Percentiles rank a stretch among this genome's conserved stretches.
phyloP scores from a whole-genome alignment of 2,329 filamentous ascomycete species.

The Aaosphaeria arxii region DNA sequence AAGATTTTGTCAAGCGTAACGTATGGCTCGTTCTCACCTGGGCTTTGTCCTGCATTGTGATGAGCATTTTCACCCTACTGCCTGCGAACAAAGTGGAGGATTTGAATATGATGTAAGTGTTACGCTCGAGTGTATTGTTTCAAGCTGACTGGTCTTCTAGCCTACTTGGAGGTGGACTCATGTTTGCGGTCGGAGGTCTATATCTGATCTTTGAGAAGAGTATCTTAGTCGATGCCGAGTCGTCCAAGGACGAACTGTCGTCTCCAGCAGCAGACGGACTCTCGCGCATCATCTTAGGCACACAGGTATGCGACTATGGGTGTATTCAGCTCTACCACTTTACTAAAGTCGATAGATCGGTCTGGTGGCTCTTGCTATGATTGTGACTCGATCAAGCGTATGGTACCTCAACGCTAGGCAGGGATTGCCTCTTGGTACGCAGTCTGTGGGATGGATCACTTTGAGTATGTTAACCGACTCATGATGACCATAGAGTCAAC shows the following conservation, averaged over 20 bases:
- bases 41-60: slow-evolving; percentile 71
- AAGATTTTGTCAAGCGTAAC: slow-evolving; percentile 68
- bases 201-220: slow-evolving; percentile 79
- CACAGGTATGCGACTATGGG: slow-evolving; percentile 52
- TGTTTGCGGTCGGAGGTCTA: slow-evolving; percentile 70
- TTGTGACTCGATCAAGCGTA: slow-evolving; percentile 85
- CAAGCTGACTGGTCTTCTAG: slow-evolving; percentile 41
- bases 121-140: not conserved
- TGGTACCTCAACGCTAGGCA: slow-evolving; percentile 78
- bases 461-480: slow-evolving; percentile 53
- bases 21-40: slow-evolving; percentile 64
- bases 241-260: slow-evolving; percentile 23
- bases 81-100: slow-evolving; percentile 84
- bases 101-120: slow-evolving; percentile 66
- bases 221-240: slow-evolving; percentile 46
- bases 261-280: slow-evolving; percentile 40
- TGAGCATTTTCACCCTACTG: slow-evolving; percentile 89
- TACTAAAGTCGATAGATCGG: slow-evolving; percentile 54
- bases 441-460: slow-evolving; percentile 80
- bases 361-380: slow-evolving; percentile 73
- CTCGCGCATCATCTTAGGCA: slow-evolving; percentile 61
- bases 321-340: not conserved
- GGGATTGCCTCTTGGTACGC: slow-evolving; percentile 83
- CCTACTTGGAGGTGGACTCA: slow-evolving; percentile 70
- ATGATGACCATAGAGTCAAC: slow-evolving; percentile 4